phyloP scores from a whole-genome alignment of 2,329 filamentous ascomycete genomes.

The Aspergillus tubingensis region DNA sequence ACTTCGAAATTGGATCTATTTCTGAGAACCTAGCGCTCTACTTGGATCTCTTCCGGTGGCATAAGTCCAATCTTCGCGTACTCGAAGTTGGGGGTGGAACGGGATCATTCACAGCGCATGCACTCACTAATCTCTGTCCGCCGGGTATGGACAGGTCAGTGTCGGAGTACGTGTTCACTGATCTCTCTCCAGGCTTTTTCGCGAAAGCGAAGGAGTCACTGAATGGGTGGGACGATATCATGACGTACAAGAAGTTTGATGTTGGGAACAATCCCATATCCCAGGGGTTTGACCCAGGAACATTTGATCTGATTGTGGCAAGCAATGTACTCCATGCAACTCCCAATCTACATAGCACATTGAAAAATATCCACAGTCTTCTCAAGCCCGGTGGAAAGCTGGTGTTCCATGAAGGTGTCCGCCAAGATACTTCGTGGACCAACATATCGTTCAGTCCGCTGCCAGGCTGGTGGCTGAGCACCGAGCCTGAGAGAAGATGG shows the following conservation, averaged over 20 bases:
- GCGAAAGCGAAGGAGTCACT: conserved; percentile 31
- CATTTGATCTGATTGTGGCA: conserved; percentile 34
- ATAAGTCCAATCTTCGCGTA: conserved; percentile 10
- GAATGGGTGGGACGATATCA: conserved; percentile 23
- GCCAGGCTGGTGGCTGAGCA: conserved; percentile 37
- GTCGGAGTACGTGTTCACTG: conserved; percentile 20
- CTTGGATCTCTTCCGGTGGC: background rate
- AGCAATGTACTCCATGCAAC: conserved; percentile 35
- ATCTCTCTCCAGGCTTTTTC: conserved; percentile 33
- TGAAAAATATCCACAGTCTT: conserved; percentile 25
- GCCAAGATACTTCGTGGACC: conserved; percentile 4
- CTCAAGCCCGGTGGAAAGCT: conserved; percentile 48
- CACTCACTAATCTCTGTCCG: conserved; percentile 10
- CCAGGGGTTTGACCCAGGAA: conserved; percentile 27
- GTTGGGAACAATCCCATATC: conserved; percentile 22
- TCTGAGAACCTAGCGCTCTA: background rate
- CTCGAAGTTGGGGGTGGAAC: conserved; percentile 36
- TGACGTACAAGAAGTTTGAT: conserved; percentile 30
- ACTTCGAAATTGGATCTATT: conserved; percentile 15
- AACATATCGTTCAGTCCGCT: conserved; percentile 34
- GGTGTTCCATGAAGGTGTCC: conserved; percentile 40
- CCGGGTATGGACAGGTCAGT: background rate
- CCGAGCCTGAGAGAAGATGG: conserved; percentile 1
- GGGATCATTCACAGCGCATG: conserved; percentile 27
- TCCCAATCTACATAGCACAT: conserved; percentile 20